Base-by-base conservation (phyloP, 352 stramenopile species). In the Phytopythium oedochilum region DNA sequence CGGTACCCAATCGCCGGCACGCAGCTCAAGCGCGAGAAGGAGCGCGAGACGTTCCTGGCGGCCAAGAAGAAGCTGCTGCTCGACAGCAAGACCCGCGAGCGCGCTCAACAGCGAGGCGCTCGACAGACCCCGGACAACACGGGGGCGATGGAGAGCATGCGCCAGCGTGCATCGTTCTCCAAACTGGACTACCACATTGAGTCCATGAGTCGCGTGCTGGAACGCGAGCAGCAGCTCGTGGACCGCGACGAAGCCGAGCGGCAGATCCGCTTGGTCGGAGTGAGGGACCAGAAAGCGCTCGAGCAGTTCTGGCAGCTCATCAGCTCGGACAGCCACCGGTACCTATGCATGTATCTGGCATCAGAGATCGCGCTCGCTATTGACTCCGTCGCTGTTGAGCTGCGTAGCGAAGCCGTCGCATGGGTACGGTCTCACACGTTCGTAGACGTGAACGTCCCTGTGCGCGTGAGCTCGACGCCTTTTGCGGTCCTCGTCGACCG, bases 21-120 rank as follows among this genome's bases (percentile, higher is more conserved):
- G 17, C 83, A 93, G 73, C 43, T 91, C 26, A 75, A 66, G 47
- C 61, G 88, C 36, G 80, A 93, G 64, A 79, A 73, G 40, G 71
- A 93, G 53, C 78, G 70, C 18, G 78, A 86, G 20, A 48, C 83
- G 59, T 68, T 71, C 12, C 59, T 82, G 23, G 52, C 61, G 1
- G 80, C 77, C 11, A 89, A 89, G 66, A 93, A 87, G 55, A 81
- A 83, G 46, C 55, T 92, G 15, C 46, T 92, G 20, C 64, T 92
- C 22, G 46, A 52, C 63, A 11, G 66, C 74, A 20, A 50, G 61
- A 22, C 51, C 35, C 26, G 31, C 55, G 40, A 48, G 26, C 53
- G 32, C 59, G 7, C 26, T 28, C 28, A 25, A 22, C 25, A 51
- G 18, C n/a, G 3, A 14, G 12, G 57, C 34, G n/a, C 18, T 14